phyloP scores from a whole-genome alignment of 2,329 filamentous ascomycete genomes.

The Fusarium sp. region DNA sequence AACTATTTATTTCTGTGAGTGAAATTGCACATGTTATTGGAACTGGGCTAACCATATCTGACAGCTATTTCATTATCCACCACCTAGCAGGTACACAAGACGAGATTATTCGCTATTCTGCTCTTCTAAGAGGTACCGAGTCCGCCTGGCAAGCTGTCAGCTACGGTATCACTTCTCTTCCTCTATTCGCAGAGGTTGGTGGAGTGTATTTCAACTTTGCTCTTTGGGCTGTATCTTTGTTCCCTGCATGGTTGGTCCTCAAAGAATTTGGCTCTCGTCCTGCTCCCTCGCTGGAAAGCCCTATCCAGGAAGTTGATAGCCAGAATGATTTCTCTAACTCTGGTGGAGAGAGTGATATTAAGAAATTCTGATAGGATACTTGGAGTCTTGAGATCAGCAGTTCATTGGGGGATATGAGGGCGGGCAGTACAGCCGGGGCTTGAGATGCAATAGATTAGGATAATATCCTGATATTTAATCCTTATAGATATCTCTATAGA shows the following conservation, averaged over 20 bases:
- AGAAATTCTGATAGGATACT: constrained; percentile 18
- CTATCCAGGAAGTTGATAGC: constrained; percentile 18
- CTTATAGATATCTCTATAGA: too few species aligned
- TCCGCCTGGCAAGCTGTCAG: constrained; percentile 80
- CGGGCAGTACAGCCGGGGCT: too few species aligned
- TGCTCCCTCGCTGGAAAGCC: constrained; percentile 10
- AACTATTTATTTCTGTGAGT: constrained; percentile 79
- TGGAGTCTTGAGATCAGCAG: background rate
- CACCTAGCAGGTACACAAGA: constrained; percentile 72
- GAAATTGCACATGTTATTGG: background rate
- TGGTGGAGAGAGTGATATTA: constrained; percentile 40
- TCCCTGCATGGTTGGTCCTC: constrained; percentile 76
- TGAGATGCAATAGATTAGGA: too few species aligned
- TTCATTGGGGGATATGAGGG: too few species aligned
- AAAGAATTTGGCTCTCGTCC: constrained; percentile 54
- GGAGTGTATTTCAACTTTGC: constrained; percentile 78
- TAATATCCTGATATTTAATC: too few species aligned
- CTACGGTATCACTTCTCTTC: constrained; percentile 74
- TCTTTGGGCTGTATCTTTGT: constrained; percentile 73
- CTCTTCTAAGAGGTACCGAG: constrained; percentile 76
- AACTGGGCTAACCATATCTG: background rate
- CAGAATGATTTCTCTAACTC: constrained; percentile 36
- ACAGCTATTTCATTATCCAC: constrained; percentile 76
- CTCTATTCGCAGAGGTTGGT: constrained; percentile 73
- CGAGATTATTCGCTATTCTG: constrained; percentile 77